Evolutionary conservation across 345 rosid genomes (phyloP), one percentile per base, ranked within the genome.

Genomic region (Luvunga scandens): DNA sequence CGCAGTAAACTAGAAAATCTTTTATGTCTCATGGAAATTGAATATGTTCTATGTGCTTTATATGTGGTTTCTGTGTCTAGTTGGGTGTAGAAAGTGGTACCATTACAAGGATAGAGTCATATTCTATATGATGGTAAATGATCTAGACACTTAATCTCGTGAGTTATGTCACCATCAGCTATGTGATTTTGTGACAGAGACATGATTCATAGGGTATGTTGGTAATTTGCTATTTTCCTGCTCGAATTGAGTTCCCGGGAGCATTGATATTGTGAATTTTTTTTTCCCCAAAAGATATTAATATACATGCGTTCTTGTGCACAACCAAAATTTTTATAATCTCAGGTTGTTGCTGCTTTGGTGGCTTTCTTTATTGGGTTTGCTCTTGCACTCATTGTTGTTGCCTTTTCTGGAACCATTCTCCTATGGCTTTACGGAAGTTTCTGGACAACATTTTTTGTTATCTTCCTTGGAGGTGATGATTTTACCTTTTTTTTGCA

Each of bases 401-500:
- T 91, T 82, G 92, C 91, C 79, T 71, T 89, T 77, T 86, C 84
- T 79, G 97, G 94, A 75, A 78, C 84, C 33, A 72, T 89, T 88
- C 84, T 93, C 66, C 82, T 94, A 34, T 94, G 98, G 98, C 84
- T 91, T 72, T 92, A 90, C 86, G 98, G 99, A 87, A 94, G 99
- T 84, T 91, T 94, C 82, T 94, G 98, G 98, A 90, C 89, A 70
- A 91, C 98, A 33, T 72, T 88, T 50, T 80, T 90, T 78, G 86
- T 91, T 75, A 85, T 92, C 69, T 78, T 88, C 56, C 75, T 91
- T 10, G 97, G 90, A 86, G 98, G 99, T 96, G 80, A 83, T 72
- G 42, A 34, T 28, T 82, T 64, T 77, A 73, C 63, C 36, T 38
- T 69, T 77, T 77, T 70, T 60, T 63, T 63, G 9, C 34, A 45